Evolutionary conservation across 495 filamentous ascomycete species (phyloP).

Genomic region (Xanthoparmelia taractica): DNA sequence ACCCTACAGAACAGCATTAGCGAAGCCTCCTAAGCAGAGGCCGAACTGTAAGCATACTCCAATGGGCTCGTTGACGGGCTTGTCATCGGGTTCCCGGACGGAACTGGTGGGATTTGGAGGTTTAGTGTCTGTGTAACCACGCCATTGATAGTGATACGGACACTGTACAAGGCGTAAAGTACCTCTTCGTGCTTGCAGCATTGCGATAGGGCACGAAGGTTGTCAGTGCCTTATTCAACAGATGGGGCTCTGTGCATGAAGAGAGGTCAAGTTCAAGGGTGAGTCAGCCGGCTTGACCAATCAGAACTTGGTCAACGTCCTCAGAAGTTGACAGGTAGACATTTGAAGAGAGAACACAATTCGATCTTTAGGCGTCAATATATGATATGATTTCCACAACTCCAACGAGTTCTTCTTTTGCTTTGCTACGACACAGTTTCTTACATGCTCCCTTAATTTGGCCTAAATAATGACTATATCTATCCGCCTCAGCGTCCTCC

Average conservation of each 20-base stretch:
- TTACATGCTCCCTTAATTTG: background rate
- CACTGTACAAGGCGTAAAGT: constrained; percentile 8
- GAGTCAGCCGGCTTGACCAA: constrained; percentile 15
- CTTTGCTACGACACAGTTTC: background rate
- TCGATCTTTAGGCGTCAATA: background rate
- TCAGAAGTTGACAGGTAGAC: constrained; percentile 3
- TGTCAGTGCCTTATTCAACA: constrained; percentile 7
- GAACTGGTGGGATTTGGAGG: constrained; percentile 16
- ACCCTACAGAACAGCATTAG: background rate
- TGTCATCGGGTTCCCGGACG: constrained; percentile 3
- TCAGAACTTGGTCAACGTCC: constrained; percentile 2
- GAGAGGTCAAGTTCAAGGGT: background rate
- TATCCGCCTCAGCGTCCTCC: background rate
- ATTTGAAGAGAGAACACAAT: background rate
- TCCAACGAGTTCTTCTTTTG: background rate
- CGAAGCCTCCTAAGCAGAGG: background rate
- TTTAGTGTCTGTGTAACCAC: constrained; percentile 15
- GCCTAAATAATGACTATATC: constrained; percentile 14
- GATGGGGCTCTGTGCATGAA: background rate
- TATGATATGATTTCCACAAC: background rate
- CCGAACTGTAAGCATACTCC: background rate
- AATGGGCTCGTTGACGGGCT: constrained; percentile 6
- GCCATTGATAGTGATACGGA: constrained; percentile 11
- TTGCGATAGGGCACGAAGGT: background rate
- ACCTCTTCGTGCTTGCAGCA: constrained; percentile 17